Conservation (phyloP, 2,329 filamentous ascomycete species). For the Arthrocladium fulminans region DNA sequence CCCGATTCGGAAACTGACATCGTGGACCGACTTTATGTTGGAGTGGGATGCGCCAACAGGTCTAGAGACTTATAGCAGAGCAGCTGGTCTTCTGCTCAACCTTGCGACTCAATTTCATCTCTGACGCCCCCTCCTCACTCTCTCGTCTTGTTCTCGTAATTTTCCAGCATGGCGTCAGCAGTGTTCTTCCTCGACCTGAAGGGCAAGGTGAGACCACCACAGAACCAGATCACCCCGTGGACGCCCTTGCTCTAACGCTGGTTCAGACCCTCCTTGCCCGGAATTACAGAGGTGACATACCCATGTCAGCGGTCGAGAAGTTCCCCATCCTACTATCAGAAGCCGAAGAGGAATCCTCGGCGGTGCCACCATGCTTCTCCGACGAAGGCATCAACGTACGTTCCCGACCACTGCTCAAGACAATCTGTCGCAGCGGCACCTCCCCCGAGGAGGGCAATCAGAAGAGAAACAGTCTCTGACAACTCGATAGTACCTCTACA, state of each 20-base stretch:
- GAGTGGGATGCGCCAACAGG: not conserved
- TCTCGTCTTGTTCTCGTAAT: not conserved
- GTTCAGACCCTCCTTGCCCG: slow-evolving; percentile 86
- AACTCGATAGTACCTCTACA: slow-evolving; percentile 76
- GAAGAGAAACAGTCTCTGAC: not conserved
- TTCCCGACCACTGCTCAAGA: no score
- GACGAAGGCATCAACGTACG: slow-evolving; percentile 95
- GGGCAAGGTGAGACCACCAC: slow-evolving; percentile 69
- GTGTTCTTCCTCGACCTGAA: slow-evolving; percentile 98
- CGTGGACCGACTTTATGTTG: slow-evolving; percentile 1
- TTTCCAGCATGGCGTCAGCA: slow-evolving; percentile 75
- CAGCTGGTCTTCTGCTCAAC: slow-evolving; percentile 4
- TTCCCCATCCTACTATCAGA: slow-evolving; percentile 93
- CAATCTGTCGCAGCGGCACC: no score
- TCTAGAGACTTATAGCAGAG: not conserved
- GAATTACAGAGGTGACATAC: slow-evolving; percentile 97
- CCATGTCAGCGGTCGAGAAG: slow-evolving; percentile 98
- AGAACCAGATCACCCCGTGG: not conserved
- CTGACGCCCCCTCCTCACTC: not conserved
- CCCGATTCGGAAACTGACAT: not conserved
- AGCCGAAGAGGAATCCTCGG: slow-evolving; percentile 97
- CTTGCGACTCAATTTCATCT: not conserved
- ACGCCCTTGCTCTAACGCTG: slow-evolving; percentile 16
- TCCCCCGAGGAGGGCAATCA: no score
- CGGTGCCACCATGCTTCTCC: slow-evolving; percentile 94